These are phyloP conservation scores for Epichloe gansuensis DNA, from an alignment of 2,329 filamentous ascomycete species.

Conservation along the genomic window DNA sequence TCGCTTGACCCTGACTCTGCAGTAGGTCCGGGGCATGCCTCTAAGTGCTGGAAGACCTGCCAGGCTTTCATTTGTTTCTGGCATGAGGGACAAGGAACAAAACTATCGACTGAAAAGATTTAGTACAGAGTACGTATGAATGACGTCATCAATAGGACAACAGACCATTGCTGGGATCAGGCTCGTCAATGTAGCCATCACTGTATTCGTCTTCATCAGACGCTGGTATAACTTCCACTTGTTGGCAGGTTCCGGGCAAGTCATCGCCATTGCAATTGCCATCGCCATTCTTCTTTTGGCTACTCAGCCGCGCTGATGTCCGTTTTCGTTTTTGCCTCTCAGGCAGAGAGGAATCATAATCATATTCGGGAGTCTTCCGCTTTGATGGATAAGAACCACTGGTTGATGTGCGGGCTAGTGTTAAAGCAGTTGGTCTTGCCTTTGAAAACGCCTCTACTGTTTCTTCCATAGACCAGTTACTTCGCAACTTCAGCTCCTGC, in stretches of 20 bases:
- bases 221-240: not conserved
- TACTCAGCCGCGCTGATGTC: slow-evolving; percentile 38
- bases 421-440: slow-evolving; percentile 48
- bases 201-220: slow-evolving; percentile 11
- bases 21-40: slow-evolving; percentile 41
- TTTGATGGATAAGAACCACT: slow-evolving; percentile 28
- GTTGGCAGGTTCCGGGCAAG: not conserved
- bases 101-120: slow-evolving; percentile 46
- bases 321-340: slow-evolving; percentile 35
- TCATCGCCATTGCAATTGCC: slow-evolving; percentile 10
- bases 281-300: slow-evolving; percentile 22
- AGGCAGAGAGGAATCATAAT: slow-evolving; percentile 14
- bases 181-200: slow-evolving; percentile 17
- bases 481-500: slow-evolving; percentile 72
- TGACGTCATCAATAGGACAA: slow-evolving; percentile 4
- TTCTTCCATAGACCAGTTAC: slow-evolving; percentile 77
- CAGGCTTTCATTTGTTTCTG: slow-evolving; percentile 64
- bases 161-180: slow-evolving; percentile 15
- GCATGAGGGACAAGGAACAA: slow-evolving; percentile 79
- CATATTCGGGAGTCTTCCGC: slow-evolving; percentile 30
- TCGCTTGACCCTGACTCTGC: not conserved
- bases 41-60: slow-evolving; percentile 68
- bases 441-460: slow-evolving; percentile 65
- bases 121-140: not conserved
- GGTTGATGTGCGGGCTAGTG: slow-evolving; percentile 40